phyloP scores from a whole-genome alignment of 2,329 filamentous ascomycete species.

The Celoporthe dispersa region DNA sequence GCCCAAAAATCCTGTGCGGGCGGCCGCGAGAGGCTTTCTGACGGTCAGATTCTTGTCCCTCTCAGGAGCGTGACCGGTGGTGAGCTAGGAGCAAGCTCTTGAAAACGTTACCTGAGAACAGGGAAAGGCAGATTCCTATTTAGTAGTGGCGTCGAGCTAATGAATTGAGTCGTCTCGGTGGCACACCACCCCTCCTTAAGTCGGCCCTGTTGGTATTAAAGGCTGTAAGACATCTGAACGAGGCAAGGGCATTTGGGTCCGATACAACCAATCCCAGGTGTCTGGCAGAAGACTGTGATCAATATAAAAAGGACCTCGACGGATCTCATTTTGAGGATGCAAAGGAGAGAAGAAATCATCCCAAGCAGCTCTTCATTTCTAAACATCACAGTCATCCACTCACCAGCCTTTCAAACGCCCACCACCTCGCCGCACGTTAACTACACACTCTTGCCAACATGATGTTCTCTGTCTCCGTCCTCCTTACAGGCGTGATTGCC shows the following conservation, averaged over 20 bases:
- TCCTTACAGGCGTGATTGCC: slow-evolving; percentile 4
- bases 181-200: neutral
- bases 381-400: neutral
- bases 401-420: neutral
- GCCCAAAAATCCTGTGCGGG: neutral
- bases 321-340: neutral
- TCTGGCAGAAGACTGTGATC: neutral
- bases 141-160: neutral
- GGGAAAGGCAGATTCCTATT: neutral
- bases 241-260: slow-evolving; percentile 7
- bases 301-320: slow-evolving; percentile 9
- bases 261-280: neutral
- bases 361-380: neutral
- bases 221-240: neutral
- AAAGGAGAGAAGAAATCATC: neutral
- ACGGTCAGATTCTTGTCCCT: neutral
- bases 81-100: neutral
- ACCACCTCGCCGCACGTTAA: neutral
- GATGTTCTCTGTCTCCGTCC: neutral
- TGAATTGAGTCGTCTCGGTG: neutral
- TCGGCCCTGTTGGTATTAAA: neutral
- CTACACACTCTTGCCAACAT: neutral
- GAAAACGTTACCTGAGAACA: neutral
- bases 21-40: slow-evolving; percentile 4
- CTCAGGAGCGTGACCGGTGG: neutral